Base-by-base conservation (phyloP, 495 filamentous ascomycete genomes). In the Articulospora tetracladia region DNA sequence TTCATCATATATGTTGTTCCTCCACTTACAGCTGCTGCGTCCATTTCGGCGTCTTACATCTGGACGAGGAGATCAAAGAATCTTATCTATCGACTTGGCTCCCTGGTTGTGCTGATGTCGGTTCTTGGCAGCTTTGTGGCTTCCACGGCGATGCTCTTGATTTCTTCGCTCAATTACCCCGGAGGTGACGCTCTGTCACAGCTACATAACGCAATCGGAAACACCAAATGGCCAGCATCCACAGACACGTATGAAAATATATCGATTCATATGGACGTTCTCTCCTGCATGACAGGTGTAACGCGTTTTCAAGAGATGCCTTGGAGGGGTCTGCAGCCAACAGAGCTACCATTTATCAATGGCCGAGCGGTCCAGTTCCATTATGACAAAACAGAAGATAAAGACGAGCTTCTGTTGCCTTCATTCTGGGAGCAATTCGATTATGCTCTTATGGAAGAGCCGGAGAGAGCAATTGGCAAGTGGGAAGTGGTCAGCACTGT, bases 1-100 rank as follows among this genome's bases (percentile, higher is more conserved):
- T 99, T 99, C 76, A 88, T 99, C 63, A 79, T 98, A 59, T 98
- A 98, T 74, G 77, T 84, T 64, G 79, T 96, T 46, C 95, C 95
- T 0, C 76, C 85, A 0, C 74, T 97, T 4, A 96, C 94, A 0
- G 88, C 90, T 4, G 79, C 84, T 20, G 87, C 92, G 8, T 86
- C 92, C 0, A 76, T 91, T 1, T 86, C 86, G 19, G 89, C 91
- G 1, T 78, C 82, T 20, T 88, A 86, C 70, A 79, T 96, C 59
- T 94, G 87, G 81, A 84, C 78, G 0, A 83, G 85, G 23, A 77
- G 86, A 15, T 64, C 72, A 0, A 92, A 92, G 59, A 80, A 77
- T 0, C 7, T 78, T 19, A 41, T 79, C 24, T 86, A 88, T 55
- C 68, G 73, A n/a, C 49, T 87, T 30, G 71, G 87, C n/a, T 81